Percentiles rank a stretch among this genome's conserved stretches.
These are phyloP conservation scores for Iris macrosiphon DNA, from an alignment of 106 monocot genomes.

Conservation along the genomic window DNA sequence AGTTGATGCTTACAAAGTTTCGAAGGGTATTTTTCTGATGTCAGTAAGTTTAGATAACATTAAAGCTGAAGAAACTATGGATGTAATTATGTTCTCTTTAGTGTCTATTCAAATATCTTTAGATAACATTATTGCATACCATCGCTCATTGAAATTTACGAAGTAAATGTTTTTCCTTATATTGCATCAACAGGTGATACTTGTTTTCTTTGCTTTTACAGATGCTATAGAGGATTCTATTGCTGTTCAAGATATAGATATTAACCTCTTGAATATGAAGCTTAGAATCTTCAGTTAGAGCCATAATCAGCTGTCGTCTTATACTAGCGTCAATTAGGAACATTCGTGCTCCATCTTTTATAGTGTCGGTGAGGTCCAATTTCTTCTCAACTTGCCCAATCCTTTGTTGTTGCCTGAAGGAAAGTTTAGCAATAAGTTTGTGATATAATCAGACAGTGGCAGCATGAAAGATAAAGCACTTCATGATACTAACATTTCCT, in stretches of 20 bases:
- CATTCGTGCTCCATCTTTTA: constrained; percentile 92
- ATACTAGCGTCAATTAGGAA: constrained; percentile 90
- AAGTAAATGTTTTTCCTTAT: too few relatives aligned
- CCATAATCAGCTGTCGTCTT: constrained; percentile 79
- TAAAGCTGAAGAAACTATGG: too few relatives aligned
- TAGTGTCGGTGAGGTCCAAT: constrained; percentile 90
- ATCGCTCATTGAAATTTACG: too few relatives aligned
- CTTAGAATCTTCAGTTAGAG: constrained; percentile 93
- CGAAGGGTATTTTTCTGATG: too few relatives aligned
- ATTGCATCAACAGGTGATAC: too few relatives aligned
- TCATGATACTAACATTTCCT: constrained; percentile 39
- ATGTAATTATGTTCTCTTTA: too few relatives aligned
- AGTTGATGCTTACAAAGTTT: too few relatives aligned
- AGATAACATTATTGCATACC: too few relatives aligned
- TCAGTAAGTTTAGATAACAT: too few relatives aligned
- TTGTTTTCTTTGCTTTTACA: too few relatives aligned
- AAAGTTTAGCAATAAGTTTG: constrained; percentile 5
- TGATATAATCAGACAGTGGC: neutral
- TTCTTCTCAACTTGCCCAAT: constrained; percentile 47
- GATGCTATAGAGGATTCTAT: too few relatives aligned
- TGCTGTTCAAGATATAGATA: neutral
- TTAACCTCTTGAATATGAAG: constrained; percentile 93
- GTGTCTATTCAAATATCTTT: too few relatives aligned
- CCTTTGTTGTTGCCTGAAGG: constrained; percentile 31
- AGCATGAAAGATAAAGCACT: neutral